These are phyloP conservation scores for Blastocystis hominis DNA, from an alignment of 352 stramenopile species.

Conservation along the genomic window DNA sequence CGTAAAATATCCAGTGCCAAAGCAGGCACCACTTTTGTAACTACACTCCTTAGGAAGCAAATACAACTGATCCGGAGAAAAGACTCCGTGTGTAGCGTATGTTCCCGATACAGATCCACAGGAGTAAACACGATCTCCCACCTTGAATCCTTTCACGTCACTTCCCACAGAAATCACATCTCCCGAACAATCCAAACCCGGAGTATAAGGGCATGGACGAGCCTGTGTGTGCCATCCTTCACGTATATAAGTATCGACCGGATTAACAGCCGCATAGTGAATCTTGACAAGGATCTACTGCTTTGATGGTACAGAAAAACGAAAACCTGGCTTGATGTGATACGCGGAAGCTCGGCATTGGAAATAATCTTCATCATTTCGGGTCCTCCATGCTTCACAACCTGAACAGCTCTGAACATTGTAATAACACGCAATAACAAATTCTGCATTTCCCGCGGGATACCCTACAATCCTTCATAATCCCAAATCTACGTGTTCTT, in stretches of 20 bases:
- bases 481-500: not conserved
- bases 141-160: slow-evolving; percentile 23
- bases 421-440: not conserved
- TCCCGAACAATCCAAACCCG: slow-evolving; percentile 41
- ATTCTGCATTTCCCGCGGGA: not conserved
- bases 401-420: slow-evolving; percentile 36
- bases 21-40: not conserved
- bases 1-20: slow-evolving; percentile 56
- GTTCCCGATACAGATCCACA: slow-evolving; percentile 37
- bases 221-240: slow-evolving; percentile 29
- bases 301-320: not conserved
- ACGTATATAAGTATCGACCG: slow-evolving; percentile 56
- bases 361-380: slow-evolving; percentile 20
- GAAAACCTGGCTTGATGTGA: slow-evolving; percentile 3
- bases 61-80: slow-evolving; percentile 50
- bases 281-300: slow-evolving; percentile 29
- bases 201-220: slow-evolving; percentile 40
- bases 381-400: slow-evolving; percentile 36
- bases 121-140: slow-evolving; percentile 50
- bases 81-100: slow-evolving; percentile 44
- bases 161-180: slow-evolving; percentile 31
- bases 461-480: not conserved
- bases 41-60: not conserved
- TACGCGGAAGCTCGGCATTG: not conserved
- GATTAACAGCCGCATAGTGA: slow-evolving; percentile 47